A percentile compares a stretch with the other conserved stretches of the same genome.
Conservation (phyloP, 352 stramenopile species). For the Aphanomyces invadans region DNA sequence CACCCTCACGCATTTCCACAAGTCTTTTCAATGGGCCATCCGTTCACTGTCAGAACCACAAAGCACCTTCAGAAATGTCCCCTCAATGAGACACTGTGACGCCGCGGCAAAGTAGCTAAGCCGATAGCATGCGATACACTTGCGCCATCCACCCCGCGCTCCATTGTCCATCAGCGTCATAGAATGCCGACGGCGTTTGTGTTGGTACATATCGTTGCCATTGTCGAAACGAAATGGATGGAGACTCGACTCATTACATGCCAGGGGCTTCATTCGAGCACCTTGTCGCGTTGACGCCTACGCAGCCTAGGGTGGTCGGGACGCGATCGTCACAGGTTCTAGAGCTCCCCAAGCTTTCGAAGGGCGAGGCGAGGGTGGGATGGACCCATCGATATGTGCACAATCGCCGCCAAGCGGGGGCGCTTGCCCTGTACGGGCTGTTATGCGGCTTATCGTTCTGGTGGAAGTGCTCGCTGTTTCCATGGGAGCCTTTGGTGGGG, state of each 20-base stretch:
- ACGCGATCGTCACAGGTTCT: too few relatives aligned
- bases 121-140: too few relatives aligned
- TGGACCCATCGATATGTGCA: neutral
- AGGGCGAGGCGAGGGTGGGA: neutral
- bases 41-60: too few relatives aligned
- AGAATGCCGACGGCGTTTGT: too few relatives aligned
- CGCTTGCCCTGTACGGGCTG: neutral
- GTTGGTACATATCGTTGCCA: neutral
- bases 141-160: too few relatives aligned
- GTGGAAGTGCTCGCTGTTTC: neutral
- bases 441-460: neutral
- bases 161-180: too few relatives aligned
- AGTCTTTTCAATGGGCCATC: too few relatives aligned
- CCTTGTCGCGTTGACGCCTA: neutral
- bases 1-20: too few relatives aligned
- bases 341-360: too few relatives aligned
- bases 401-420: neutral
- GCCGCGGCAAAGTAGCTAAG: too few relatives aligned
- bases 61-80: too few relatives aligned
- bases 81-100: too few relatives aligned
- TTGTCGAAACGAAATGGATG: neutral
- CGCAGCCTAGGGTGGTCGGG: neutral
- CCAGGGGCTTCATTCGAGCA: neutral
- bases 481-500: conserved; percentile 38
- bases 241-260: neutral